Base-by-base conservation (phyloP, 2,329 filamentous ascomycete genomes). In the Ophiocordyceps camponoti-rufipedis region DNA sequence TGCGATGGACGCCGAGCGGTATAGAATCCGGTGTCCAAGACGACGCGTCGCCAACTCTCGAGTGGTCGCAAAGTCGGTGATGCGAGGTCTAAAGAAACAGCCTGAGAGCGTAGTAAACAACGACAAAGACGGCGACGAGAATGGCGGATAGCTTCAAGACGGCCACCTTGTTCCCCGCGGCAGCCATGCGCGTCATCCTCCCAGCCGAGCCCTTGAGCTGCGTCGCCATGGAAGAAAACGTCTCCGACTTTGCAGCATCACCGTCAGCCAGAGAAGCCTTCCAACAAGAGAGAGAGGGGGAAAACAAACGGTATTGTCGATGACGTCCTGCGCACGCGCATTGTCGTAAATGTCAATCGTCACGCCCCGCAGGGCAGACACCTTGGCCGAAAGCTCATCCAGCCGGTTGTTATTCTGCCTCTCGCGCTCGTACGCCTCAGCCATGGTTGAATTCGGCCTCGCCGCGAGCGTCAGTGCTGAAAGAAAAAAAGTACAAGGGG, bases 271-370 rank as follows among this genome's bases (percentile, higher is more conserved):
- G 32, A 8, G 11, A n/a, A n/a, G n/a, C n/a, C n/a, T n/a, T n/a
- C n/a, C n/a, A n/a, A n/a, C n/a, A 35, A 14, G 43, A 33, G 13
- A 33, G 33, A 4, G 13, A 41, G 39, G 29, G 19, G 39, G 33
- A 41, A 38, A 43, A 33, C 77, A 48, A 72, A 93, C 85, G 38
- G 85, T 89, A 57, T 78, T 80, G 64, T 98, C 86, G 53, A 98
- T 84, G 51, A 94, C 76, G 52, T 83, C 78, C 56, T 96, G 89
- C 55, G 85, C 78, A 48, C 86, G 78, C 44, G 91, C 91, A 61
- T 91, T 87, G 66, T 96, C 88, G 72, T 96, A 95, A 58, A 98
- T 98, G 68, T 98, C 87, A 52, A 96, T 78, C 40, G 91, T 98
- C 44, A 98, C 86, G 62, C 84, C 85, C 58, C 89, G 86, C 51